Conservation (phyloP, 805 yeast genomes). For the Saccharomycopsis fodiens region DNA sequence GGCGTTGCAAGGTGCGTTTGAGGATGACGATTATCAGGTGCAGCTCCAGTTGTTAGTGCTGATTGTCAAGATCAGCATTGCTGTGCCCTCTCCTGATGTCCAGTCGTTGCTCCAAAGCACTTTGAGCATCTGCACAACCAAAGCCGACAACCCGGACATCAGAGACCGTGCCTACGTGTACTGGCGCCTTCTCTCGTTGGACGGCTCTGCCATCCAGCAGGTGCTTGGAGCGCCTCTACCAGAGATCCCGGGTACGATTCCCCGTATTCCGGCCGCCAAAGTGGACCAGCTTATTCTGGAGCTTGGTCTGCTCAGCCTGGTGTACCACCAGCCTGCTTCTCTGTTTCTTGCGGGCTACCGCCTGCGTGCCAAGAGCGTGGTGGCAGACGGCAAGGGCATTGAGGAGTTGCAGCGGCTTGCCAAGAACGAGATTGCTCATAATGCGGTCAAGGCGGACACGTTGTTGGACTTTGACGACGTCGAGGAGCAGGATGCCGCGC, state of each 20-base stretch:
- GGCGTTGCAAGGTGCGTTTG: constrained; percentile 10
- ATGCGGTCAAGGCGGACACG: constrained; percentile 62
- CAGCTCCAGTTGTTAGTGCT: constrained; percentile 56
- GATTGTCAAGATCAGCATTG: constrained; percentile 47
- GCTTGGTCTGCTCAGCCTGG: constrained; percentile 78
- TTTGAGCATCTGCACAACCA: constrained; percentile 54
- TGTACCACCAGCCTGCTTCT: constrained; percentile 76
- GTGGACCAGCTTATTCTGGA: constrained; percentile 66
- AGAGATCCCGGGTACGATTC: constrained; percentile 62
- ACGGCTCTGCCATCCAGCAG: constrained; percentile 37
- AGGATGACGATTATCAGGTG: constrained; percentile 53
- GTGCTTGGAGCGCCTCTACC: constrained; percentile 61
- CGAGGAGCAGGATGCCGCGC: constrained; percentile 32
- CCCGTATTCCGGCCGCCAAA: constrained; percentile 59
- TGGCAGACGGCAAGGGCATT: constrained; percentile 44
- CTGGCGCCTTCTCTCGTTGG: constrained; percentile 65
- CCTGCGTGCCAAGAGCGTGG: constrained; percentile 33
- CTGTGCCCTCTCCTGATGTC: constrained; percentile 27
- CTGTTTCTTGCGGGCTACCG: constrained; percentile 45
- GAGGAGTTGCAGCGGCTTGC: constrained; percentile 78
- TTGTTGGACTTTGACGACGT: constrained; percentile 74
- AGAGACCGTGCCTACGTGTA: constrained; percentile 74
- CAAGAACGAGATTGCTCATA: constrained; percentile 59
- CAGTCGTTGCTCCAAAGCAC: constrained; percentile 46
- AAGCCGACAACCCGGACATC: constrained; percentile 66